Conservation (phyloP, 2,329 filamentous ascomycete genomes). For the Trichophyton mentagrophytes region DNA sequence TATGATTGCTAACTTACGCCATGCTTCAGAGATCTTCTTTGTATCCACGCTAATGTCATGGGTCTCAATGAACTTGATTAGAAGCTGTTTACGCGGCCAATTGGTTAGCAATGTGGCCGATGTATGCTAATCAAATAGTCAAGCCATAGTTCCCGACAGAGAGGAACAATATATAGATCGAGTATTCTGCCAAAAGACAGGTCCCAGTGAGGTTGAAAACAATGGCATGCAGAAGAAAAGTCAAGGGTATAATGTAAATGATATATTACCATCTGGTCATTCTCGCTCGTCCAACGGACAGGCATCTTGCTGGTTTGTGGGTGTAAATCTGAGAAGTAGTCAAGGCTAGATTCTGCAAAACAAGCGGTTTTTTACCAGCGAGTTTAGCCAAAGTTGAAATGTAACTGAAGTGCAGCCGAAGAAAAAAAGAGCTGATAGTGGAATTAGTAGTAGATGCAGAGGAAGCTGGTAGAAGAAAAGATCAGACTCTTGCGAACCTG, state of each 20-base stretch:
- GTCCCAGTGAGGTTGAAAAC: background rate
- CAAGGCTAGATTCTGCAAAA: background rate
- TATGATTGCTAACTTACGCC: slow-evolving; percentile 24
- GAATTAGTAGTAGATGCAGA: background rate
- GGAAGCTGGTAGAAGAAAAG: background rate
- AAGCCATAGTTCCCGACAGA: too few species aligned
- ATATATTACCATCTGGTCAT: slow-evolving; percentile 25
- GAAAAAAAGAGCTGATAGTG: background rate
- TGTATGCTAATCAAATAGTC: too few species aligned
- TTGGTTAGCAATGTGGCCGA: background rate
- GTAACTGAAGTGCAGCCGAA: background rate
- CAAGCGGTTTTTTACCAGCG: background rate
- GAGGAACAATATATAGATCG: background rate
- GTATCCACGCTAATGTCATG: slow-evolving; percentile 26
- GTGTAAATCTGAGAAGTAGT: background rate
- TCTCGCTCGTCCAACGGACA: slow-evolving; percentile 26
- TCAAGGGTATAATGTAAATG: background rate
- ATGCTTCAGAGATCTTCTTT: slow-evolving; percentile 24
- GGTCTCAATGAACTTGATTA: slow-evolving; percentile 30
- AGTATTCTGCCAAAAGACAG: background rate
- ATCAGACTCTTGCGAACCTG: background rate
- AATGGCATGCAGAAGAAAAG: background rate
- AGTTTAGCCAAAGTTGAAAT: background rate
- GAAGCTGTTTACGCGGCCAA: slow-evolving; percentile 19
- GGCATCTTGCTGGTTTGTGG: slow-evolving; percentile 20